phyloP scores from a whole-genome alignment of 1,284 basidiomycete genomes.

The Ganoderma multipileum region DNA sequence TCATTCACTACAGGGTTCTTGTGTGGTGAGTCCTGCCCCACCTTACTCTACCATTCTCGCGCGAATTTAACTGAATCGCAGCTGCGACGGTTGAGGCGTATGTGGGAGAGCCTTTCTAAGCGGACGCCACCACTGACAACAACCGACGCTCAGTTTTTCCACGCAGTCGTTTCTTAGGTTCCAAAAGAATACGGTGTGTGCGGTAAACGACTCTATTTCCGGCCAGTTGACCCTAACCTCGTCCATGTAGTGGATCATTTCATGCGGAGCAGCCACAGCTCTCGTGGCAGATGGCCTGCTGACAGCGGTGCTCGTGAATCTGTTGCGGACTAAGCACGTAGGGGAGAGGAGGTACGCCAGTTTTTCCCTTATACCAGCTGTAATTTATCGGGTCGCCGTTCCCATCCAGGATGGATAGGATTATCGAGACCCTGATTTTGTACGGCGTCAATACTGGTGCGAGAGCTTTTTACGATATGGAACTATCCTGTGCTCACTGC shows the following conservation, averaged over 20 bases:
- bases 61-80: not conserved
- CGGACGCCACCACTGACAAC: not conserved
- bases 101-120: not conserved
- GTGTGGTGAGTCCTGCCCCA: not conserved
- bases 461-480: not conserved
- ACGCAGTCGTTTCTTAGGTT: not conserved
- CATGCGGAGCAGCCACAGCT: constrained; percentile 10
- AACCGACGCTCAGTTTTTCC: not conserved
- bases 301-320: constrained; percentile 3
- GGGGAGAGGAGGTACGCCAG: constrained; percentile 12
- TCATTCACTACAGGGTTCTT: not conserved
- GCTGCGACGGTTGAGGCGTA: not conserved
- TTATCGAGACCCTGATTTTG: constrained; percentile 15
- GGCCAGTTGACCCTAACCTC: not conserved
- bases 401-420: constrained; percentile 11
- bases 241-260: constrained; percentile 11
- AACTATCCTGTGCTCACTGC: not conserved
- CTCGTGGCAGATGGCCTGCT: constrained; percentile 7
- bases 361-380: not conserved
- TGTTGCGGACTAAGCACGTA: not conserved
- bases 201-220: not conserved
- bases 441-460: constrained; percentile 20
- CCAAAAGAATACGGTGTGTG: not conserved
- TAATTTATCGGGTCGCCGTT: not conserved
- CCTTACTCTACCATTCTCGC: too few relatives aligned